Evolutionary conservation across 495 filamentous ascomycete genomes (phyloP).

Genomic region (Aspergillus conjunctus): DNA sequence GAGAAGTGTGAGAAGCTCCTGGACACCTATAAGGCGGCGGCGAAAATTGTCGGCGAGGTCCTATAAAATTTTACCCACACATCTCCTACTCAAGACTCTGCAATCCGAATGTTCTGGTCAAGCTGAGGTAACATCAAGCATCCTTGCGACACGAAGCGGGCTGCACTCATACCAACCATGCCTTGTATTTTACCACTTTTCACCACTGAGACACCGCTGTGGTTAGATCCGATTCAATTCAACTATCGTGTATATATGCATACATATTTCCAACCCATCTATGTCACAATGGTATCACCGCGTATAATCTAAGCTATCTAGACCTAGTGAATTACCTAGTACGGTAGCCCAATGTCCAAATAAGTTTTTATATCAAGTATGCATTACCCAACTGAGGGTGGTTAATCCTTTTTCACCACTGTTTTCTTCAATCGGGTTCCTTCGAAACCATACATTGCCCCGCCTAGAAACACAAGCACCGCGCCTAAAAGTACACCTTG

Average conservation of each 20-base stretch:
- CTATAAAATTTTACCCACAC: conserved; percentile 55
- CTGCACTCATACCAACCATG: background rate
- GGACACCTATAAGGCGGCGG: conserved; percentile 92
- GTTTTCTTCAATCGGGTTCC: conserved; percentile 44
- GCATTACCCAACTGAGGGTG: background rate
- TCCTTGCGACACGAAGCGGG: background rate
- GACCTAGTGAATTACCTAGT: too few relatives aligned
- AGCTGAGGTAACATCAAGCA: background rate
- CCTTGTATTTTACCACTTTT: background rate
- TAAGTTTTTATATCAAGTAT: too few relatives aligned
- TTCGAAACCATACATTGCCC: conserved; percentile 86
- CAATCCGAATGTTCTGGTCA: background rate
- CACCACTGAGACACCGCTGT: background rate
- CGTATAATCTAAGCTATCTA: too few relatives aligned
- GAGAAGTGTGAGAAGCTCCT: conserved; percentile 97
- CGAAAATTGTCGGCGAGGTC: conserved; percentile 96
- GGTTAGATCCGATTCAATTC: too few relatives aligned
- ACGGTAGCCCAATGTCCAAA: too few relatives aligned
- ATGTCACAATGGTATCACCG: too few relatives aligned
- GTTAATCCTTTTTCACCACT: conserved; percentile 28
- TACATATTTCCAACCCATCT: too few relatives aligned
- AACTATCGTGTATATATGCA: too few relatives aligned
- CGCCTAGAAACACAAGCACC: conserved; percentile 81
- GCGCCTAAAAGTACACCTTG: conserved; percentile 78
- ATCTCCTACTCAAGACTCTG: background rate